A percentile compares a stretch with the other conserved stretches of the same genome.
Evolutionary conservation across 1,284 basidiomycete genomes (phyloP).

Genomic region (Fomitopsis pinicola): DNA sequence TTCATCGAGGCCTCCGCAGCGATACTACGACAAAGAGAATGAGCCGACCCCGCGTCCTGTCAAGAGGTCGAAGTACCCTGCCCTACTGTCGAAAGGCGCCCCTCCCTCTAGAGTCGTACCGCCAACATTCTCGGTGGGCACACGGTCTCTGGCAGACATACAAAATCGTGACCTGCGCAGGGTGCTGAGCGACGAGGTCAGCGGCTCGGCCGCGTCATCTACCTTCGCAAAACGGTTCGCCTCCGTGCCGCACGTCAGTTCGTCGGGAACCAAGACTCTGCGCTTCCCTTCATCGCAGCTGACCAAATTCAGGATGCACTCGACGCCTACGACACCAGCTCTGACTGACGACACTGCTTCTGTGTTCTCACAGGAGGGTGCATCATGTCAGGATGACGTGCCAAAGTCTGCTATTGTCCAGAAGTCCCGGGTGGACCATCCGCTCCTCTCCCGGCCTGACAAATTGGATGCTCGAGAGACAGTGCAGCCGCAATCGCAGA

Average conservation of each 20-base stretch:
- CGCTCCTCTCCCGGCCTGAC: not conserved
- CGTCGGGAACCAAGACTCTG: not conserved
- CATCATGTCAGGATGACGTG: slow-evolving; percentile 1
- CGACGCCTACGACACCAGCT: slow-evolving; percentile 9
- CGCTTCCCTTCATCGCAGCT: not conserved
- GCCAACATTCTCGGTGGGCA: not conserved
- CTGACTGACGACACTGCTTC: slow-evolving; percentile 13
- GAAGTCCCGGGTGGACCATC: not conserved
- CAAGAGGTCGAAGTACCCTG: slow-evolving; percentile 2
- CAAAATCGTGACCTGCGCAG: slow-evolving; percentile 2
- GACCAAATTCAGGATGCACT: not conserved
- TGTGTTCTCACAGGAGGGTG: not conserved
- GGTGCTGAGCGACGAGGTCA: slow-evolving; percentile 2
- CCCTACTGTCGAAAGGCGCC: slow-evolving; percentile 4
- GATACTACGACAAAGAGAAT: slow-evolving; percentile 3
- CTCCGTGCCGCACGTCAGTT: not conserved
- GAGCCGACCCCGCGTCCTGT: not conserved
- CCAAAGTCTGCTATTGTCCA: not conserved
- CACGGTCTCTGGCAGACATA: not conserved
- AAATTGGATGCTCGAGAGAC: no score
- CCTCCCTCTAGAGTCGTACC: not conserved
- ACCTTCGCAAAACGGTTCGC: not conserved
- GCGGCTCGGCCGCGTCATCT: not conserved
- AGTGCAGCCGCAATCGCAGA: not conserved
- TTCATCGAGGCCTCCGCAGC: not conserved